Evolutionary conservation across 768 basidiomycete species (phyloP).

Genomic region (Naganishia antarctica): DNA sequence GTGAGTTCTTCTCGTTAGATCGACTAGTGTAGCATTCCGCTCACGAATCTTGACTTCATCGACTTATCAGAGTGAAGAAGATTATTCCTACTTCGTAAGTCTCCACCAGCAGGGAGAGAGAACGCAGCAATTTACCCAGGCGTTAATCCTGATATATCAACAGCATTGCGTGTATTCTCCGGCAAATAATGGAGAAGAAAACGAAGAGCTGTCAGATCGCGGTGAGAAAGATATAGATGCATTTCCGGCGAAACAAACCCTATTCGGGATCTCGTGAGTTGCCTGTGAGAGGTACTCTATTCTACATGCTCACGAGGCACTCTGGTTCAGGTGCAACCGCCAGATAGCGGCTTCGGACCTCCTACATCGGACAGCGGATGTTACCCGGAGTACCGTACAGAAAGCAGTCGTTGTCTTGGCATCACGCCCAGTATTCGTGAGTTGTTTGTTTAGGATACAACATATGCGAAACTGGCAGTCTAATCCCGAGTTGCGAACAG

Average conservation of each 20-base stretch:
- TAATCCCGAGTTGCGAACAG: too few relatives aligned
- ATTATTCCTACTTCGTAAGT: constrained; percentile 81
- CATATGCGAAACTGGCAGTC: too few relatives aligned
- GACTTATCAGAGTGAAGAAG: constrained; percentile 66
- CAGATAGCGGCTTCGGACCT: constrained; percentile 79
- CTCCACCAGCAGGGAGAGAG: neutral
- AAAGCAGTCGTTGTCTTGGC: constrained; percentile 95
- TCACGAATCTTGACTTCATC: neutral
- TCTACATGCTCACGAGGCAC: neutral
- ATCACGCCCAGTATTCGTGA: constrained; percentile 50
- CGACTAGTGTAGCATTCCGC: too few relatives aligned
- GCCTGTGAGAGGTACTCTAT: neutral
- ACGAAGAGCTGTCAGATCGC: too few relatives aligned
- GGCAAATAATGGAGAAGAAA: constrained; percentile 15
- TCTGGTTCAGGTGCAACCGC: constrained; percentile 74
- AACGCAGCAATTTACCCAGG: neutral
- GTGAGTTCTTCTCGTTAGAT: constrained; percentile 56
- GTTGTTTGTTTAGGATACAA: too few relatives aligned
- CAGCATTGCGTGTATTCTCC: constrained; percentile 46
- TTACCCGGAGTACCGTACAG: constrained; percentile 92
- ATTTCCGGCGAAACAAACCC: constrained; percentile 55
- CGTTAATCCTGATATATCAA: neutral
- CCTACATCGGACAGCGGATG: constrained; percentile 67
- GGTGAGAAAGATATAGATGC: neutral
- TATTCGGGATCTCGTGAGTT: constrained; percentile 92